Evolutionary conservation across 2,329 filamentous ascomycete genomes (phyloP).

Genomic region (Atkinsonella hypoxylon): DNA sequence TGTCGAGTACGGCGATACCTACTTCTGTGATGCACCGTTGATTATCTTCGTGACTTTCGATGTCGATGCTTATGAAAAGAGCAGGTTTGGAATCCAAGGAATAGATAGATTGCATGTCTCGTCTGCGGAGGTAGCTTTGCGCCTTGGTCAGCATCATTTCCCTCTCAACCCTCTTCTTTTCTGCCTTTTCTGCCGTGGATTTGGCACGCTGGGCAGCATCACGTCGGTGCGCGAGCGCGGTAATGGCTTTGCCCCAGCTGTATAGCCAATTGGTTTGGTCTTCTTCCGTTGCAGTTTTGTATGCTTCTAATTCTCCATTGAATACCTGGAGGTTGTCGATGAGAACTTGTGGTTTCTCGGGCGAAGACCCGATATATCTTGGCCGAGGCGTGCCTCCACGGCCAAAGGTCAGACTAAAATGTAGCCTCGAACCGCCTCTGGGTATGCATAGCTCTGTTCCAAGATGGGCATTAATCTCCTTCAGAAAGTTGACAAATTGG

Average conservation of each 20-base stretch:
- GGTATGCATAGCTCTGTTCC: constrained; percentile 46
- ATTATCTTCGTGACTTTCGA: constrained; percentile 66
- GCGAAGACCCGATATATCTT: constrained; percentile 40
- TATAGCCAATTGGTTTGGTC: background rate
- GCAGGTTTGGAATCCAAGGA: constrained; percentile 8
- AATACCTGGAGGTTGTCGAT: background rate
- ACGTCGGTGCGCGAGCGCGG: constrained; percentile 27
- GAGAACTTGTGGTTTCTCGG: constrained; percentile 5
- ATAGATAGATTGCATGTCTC: background rate
- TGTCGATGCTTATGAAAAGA: constrained; percentile 68
- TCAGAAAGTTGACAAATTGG: constrained; percentile 54
- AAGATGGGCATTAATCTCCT: constrained; percentile 50
- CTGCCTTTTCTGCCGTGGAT: background rate
- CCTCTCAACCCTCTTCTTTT: constrained; percentile 34
- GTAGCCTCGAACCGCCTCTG: constrained; percentile 31
- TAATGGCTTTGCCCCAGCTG: constrained; percentile 4
- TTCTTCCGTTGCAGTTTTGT: constrained; percentile 13
- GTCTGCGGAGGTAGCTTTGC: constrained; percentile 60
- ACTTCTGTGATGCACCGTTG: constrained; percentile 67
- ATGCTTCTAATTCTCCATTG: constrained; percentile 19
- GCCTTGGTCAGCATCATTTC: constrained; percentile 45
- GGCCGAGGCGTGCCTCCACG: constrained; percentile 50
- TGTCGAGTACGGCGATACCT: constrained; percentile 73
- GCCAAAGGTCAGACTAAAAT: constrained; percentile 52
- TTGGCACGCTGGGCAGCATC: background rate